Percentiles rank a stretch among this genome's conserved stretches.
phyloP scores from a whole-genome alignment of 768 basidiomycete species.

The Porphyrellus cyaneotinctus region DNA sequence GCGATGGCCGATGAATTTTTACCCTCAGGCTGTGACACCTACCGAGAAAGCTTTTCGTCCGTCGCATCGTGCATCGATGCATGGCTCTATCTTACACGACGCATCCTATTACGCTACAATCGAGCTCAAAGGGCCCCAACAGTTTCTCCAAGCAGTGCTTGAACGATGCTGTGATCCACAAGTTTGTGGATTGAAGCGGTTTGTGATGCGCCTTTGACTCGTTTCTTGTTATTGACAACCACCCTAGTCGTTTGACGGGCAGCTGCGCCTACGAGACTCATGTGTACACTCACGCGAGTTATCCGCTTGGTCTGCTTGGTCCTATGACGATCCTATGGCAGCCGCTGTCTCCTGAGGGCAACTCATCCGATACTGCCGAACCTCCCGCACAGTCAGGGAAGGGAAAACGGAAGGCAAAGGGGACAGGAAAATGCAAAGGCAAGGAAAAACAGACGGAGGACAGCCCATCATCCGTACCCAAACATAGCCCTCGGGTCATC shows the following conservation, averaged over 20 bases:
- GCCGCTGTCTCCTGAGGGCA: slow-evolving; percentile 27
- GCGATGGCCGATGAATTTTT: not conserved
- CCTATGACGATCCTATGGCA: slow-evolving; percentile 76
- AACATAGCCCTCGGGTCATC: slow-evolving; percentile 38
- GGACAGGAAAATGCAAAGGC: slow-evolving; percentile 29
- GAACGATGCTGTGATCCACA: slow-evolving; percentile 62
- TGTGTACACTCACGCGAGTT: slow-evolving; percentile 57
- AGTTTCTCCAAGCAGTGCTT: slow-evolving; percentile 48
- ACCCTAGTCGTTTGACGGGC: slow-evolving; percentile 58
- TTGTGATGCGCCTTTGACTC: not conserved
- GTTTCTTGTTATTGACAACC: slow-evolving; percentile 1
- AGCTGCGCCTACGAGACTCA: slow-evolving; percentile 62
- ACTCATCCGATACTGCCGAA: not conserved
- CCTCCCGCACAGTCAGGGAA: slow-evolving; percentile 7
- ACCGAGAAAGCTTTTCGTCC: slow-evolving; percentile 92
- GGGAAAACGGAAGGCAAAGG: slow-evolving; percentile 1
- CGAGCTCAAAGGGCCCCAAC: slow-evolving; percentile 65
- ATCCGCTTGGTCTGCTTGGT: slow-evolving; percentile 68
- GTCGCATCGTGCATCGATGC: slow-evolving; percentile 82
- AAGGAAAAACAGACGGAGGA: slow-evolving; percentile 33
- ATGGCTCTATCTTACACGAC: slow-evolving; percentile 86
- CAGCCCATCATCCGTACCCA: slow-evolving; percentile 1
- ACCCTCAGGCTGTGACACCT: slow-evolving; percentile 66
- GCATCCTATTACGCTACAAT: slow-evolving; percentile 79
- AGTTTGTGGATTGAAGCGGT: slow-evolving; percentile 64